Evolutionary conservation across 2,329 filamentous ascomycete genomes (phyloP), one percentile per base, ranked within the genome.

Genomic region (Metarhizium anisopliae): DNA sequence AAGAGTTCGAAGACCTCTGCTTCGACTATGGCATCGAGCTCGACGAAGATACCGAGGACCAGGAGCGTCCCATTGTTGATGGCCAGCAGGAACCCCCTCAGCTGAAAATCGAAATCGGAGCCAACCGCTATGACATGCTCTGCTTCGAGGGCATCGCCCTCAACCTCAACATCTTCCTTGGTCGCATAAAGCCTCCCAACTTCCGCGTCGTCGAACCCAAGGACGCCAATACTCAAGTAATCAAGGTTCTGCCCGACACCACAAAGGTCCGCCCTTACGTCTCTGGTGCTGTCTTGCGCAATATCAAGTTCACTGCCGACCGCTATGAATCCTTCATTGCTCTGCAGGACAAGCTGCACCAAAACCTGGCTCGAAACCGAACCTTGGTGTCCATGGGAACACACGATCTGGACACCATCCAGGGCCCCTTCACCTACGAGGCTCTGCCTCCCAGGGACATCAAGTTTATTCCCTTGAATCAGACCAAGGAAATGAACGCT

Each of bases 1-100:
- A 95, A 66, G 90, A 95, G 68, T 99, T 99, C 69, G 94, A 99
- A 73, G 89, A 95, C 68, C 80, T 99, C 64, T 97, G 94, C 74
- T 99, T 99, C 81, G 93, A 99, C 67, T 99, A 96, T 69, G 92
- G 92, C 58, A 95, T 99, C 69, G 94, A 99, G 74, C 83, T 99
- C 64, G 94, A 99, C 76, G 93, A 97, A 77, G 94, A 99, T 72
- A 94, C 89, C 52, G 87, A 90, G 63, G 80, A 89, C 66, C 79
- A 83, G 56, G 84, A 90, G 61, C 80, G 89, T 50, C 88, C 89
- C 36, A 76, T 87, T 57, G 81, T 89, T 66, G 81, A 90, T 75
- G 87, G 87, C 69, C 83, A 86, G 63, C 88, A 95, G 73, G 90
- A 95, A 74, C 84, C 90, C 53, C 87, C 94, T 56, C 90, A 97